Conservation (phyloP, 1,139 yeast genomes). For the Arxiozyma telluris region DNA sequence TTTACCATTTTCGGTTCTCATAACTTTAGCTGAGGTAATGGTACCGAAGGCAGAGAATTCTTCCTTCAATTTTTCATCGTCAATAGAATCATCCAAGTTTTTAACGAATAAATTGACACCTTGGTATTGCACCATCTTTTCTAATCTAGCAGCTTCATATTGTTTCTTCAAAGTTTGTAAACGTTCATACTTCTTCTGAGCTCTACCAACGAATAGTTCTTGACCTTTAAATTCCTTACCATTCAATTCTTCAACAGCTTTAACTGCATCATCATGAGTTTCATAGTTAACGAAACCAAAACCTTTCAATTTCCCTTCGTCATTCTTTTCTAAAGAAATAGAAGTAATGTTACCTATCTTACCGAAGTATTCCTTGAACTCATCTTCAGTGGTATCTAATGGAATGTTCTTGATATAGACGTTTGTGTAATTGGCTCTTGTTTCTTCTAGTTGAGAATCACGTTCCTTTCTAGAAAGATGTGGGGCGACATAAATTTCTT, state of each 20-base stretch:
- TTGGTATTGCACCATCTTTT: constrained; percentile 89
- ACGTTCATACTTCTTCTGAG: constrained; percentile 98
- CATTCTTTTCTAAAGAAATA: constrained; percentile 70
- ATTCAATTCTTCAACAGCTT: constrained; percentile 89
- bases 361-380: constrained; percentile 64
- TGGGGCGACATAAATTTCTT: constrained; percentile 92
- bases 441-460: constrained; percentile 85
- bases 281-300: constrained; percentile 93
- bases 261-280: constrained; percentile 76
- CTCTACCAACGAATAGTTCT: constrained; percentile 92
- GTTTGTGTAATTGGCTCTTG: constrained; percentile 91
- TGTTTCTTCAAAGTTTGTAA: constrained; percentile 92
- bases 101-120: constrained; percentile 95
- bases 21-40: constrained; percentile 93
- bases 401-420: constrained; percentile 88
- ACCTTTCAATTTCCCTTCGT: constrained; percentile 87
- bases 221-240: constrained; percentile 80
- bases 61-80: constrained; percentile 84
- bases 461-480: constrained; percentile 93
- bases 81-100: constrained; percentile 89
- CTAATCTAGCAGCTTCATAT: constrained; percentile 87
- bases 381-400: constrained; percentile 60
- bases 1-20: constrained; percentile 91
- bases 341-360: constrained; percentile 80
- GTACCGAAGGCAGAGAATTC: constrained; percentile 91